Evolutionary conservation across 495 filamentous ascomycete species (phyloP), one percentile per base, ranked within the genome.

Genomic region (Aspergillus taichungensis): DNA sequence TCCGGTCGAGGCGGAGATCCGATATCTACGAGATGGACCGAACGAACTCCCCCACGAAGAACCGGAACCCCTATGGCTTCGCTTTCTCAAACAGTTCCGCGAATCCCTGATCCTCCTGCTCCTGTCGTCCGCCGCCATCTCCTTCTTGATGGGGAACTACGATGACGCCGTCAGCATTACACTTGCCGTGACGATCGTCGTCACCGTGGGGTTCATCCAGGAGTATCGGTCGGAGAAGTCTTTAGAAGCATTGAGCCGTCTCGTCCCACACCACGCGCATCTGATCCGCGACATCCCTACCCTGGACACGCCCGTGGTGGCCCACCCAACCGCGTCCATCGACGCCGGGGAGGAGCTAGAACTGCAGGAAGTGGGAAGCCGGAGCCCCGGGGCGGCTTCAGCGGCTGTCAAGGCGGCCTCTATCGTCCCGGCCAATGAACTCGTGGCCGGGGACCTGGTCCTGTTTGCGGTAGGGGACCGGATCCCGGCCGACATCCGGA

Each of bases 151-250:
- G 75, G 90, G 92, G 27, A 97, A 99, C 58, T 80, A 83, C 66
- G 90, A 96, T 52, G 92, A 99, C 70, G 94, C 94, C 5, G 69
- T 97, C 54, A 96, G 90, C 63, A 99, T 99, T 55, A 71, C 91
- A 2, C 77, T 94, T 30, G 92, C 92, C 1, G 92, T 99, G 6
- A 92, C 88, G 36, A 97, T 99, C 57, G 92, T 99, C 12, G 89
- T 97, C 32, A 85, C 85, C 1, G 92, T 97, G 41, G 92, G 88
- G 8, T 99, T 99, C 56, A 78, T 97, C 45, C 92, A 99, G 59
- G 92, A 99, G 64, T 97, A 96, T 61, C 78, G 94, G 46, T 96
- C 91, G 34, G 94, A 99, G 61, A 94, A 97, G 66, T 95, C 90
- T 2, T 78, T 99, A 57, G 92, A 97, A 63, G 92, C 92, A 39